Conservation (phyloP, 169 alveolate species). For the Cryptosporidium bovis region DNA sequence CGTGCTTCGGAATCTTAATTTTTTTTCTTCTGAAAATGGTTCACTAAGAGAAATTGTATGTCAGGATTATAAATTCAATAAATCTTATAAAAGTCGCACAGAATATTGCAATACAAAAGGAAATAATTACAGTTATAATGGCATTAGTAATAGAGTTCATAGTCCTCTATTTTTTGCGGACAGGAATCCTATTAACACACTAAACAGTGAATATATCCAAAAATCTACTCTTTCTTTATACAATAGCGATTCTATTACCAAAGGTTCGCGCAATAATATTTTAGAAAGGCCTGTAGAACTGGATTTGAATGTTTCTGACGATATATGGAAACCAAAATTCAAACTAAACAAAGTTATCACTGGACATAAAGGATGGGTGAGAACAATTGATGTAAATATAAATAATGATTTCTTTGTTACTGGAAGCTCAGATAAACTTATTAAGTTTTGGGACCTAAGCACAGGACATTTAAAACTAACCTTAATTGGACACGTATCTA, state of each 20-base stretch:
- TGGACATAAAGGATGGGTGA: slow-evolving; percentile 99
- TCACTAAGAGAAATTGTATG: neutral
- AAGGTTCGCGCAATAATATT: neutral
- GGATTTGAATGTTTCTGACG: neutral
- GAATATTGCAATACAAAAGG: slow-evolving; percentile 2
- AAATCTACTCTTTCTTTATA: neutral
- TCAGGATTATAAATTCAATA: slow-evolving; percentile 7
- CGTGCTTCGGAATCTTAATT: slow-evolving; percentile 19
- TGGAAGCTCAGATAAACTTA: slow-evolving; percentile 96
- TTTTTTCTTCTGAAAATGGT: slow-evolving; percentile 62
- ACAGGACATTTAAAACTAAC: slow-evolving; percentile 95
- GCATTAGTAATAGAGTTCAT: too few relatives aligned
- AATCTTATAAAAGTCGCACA: neutral
- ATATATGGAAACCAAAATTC: slow-evolving; percentile 96
- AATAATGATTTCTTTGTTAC: slow-evolving; percentile 96
- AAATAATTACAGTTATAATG: neutral
- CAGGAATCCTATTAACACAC: neutral
- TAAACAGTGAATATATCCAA: neutral
- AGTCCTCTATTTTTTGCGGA: too few relatives aligned
- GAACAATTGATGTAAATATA: slow-evolving; percentile 95
- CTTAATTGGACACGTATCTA: slow-evolving; percentile 96
- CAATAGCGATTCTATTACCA: too few relatives aligned
- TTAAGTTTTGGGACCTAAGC: slow-evolving; percentile 98
- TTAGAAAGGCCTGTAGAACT: neutral
- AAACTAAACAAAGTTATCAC: slow-evolving; percentile 94